Evolutionary conservation across 169 alveolate species (phyloP), one percentile per base, ranked within the genome.

Genomic region (Theileria equi): DNA sequence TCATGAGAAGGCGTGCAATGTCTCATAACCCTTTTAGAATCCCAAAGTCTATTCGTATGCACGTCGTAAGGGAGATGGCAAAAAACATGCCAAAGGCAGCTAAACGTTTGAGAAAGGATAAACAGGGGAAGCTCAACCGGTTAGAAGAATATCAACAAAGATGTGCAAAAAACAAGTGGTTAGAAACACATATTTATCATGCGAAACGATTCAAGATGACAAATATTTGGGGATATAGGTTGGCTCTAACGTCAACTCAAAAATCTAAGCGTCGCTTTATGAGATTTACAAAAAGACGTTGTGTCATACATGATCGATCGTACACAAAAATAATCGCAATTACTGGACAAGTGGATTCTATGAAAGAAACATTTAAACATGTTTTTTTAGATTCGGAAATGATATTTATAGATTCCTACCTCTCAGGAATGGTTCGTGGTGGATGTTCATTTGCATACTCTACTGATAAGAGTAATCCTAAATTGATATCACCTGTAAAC

Each of bases 1-100:
- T 83, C 43, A 67, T 92, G 80, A 74, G 97, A 55, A 78, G 98
- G 55, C 74, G 98, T 40, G 97, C 97, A 35, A 95, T 94, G 98
- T 95, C 98, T 11, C 96, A 91, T 82, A 95, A 94, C 60, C 92
- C 95, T 21, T 92, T 91, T 61, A 63, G 97, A 43, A 93, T 95
- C 3, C 98, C 98, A 5, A 48, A 84, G 25, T 54, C 91, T 35
- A 85, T 92, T 35, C 55, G 95, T 49, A 60, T 68, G 31, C 81
- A 55, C 36, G 49, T 79, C 41, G 78, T 61, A 41, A 67, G 64
- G 13, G 94, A 89, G 82, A 90, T 84, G 83, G 54, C 84, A 45
- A 81, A 70, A 65, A 69, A 82, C 41, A 78, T 71, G 36, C 89
- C 93, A 7, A 86, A 80, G 45, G 84, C 58, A 53, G 65, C 74